A percentile compares a stretch with the other conserved stretches of the same genome.
phyloP scores from a whole-genome alignment of 129 eudicot species.

The Lonicera japonica region DNA sequence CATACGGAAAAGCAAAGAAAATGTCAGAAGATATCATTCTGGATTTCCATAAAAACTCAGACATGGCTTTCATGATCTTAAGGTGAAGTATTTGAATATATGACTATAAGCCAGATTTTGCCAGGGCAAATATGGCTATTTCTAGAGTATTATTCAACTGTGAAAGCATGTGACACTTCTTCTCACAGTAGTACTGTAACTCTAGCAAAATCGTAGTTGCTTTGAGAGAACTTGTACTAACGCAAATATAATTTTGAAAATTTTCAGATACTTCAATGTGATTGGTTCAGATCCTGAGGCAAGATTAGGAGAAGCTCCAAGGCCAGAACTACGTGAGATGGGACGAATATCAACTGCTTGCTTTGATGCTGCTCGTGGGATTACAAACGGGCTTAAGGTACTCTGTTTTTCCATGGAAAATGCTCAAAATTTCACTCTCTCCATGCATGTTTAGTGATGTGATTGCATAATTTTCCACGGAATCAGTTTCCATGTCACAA shows the following conservation, averaged over 20 bases:
- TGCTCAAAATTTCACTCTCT: too few species aligned
- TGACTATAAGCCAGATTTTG: not conserved
- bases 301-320: constrained; percentile 85
- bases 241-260: not conserved
- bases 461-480: too few species aligned
- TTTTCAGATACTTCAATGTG: constrained; percentile 78
- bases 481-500: too few species aligned
- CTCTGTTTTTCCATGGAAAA: not conserved
- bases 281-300: constrained; percentile 92
- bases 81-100: constrained; percentile 23
- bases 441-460: too few species aligned
- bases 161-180: too few species aligned
- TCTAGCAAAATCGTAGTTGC: too few species aligned
- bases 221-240: too few species aligned
- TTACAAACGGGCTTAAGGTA: constrained; percentile 74
- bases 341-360: constrained; percentile 92
- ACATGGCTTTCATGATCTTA: constrained; percentile 58
- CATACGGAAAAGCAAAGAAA: constrained; percentile 66
- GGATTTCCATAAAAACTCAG: constrained; percentile 43
- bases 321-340: constrained; percentile 72
- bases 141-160: too few species aligned
- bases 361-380: constrained; percentile 87
- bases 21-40: constrained; percentile 67
- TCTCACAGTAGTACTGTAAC: too few species aligned
- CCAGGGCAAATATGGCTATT: not conserved